Evolutionary conservation across 345 rosid species (phyloP), one percentile per base, ranked within the genome.

Genomic region (Cardamine occulta): DNA sequence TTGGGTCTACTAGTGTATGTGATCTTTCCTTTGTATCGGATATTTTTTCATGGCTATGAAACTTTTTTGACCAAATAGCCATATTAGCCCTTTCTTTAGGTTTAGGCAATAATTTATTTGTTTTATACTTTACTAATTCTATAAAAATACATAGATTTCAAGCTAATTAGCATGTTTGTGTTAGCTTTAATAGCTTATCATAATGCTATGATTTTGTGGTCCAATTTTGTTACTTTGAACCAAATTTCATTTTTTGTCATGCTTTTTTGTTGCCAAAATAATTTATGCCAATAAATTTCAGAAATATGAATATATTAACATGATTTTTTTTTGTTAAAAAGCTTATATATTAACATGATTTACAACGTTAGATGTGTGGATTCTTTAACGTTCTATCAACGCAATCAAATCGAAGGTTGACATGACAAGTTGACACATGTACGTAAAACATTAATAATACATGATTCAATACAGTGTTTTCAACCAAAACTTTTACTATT

Each of bases 181-280:
- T 45, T 70, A 34, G 67, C 80, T 77, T 70, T 77, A 77, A 19
- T 77, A 77, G 76, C 72, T 64, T 64, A 70, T 77, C 72, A 77
- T 77, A 47, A 48, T 58, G 76, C 72, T 71, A 77, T 77, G 75
- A 77, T 77, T 77, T 66, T 35, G 72, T 77, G 72, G 72, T 77
- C 76, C 76, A 63, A 6, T 48, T 45, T 62, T 45, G 57, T 70
- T 47, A 48, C 71, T 70, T 77, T 70, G 54, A 37, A 77, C 61
- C 71, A 18, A 61, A 34, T 55, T 76, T 47, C 29, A 54, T 53
- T 34, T 10, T 54, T 56, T 19, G 11, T 63, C 65, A 69, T 32
- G 57, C 15, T 24, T 32, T 49, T 60, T 68, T n/a, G n/a, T n/a
- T n/a, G n/a, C n/a, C n/a, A 31, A 10, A 21, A 29, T 34, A 29